These are phyloP conservation scores for Claviceps spartinae DNA, from an alignment of 2,329 filamentous ascomycete genomes.

Conservation along the genomic window DNA sequence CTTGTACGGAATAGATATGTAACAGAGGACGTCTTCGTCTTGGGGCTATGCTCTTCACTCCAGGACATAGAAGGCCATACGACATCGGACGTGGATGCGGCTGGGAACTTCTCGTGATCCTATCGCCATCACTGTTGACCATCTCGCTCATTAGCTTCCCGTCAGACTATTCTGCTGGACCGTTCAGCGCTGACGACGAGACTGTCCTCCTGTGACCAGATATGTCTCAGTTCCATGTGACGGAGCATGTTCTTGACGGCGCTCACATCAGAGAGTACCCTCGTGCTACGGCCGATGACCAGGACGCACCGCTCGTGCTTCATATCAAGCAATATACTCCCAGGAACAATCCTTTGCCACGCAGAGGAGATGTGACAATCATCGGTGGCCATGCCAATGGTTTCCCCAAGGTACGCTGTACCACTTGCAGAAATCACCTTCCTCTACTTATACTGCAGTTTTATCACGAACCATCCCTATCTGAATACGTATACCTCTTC, in stretches of 20 bases:
- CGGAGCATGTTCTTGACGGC: conserved; percentile 59
- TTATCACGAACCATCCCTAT: neutral
- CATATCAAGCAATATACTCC: conserved; percentile 84
- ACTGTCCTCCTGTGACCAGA: neutral
- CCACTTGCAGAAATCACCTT: neutral
- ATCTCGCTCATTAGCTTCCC: no score
- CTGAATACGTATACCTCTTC: no score
- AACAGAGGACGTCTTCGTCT: no score
- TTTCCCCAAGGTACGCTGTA: conserved; percentile 60
- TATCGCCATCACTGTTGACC: no score
- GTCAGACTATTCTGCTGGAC: no score
- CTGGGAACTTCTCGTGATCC: no score
- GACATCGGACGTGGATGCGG: no score
- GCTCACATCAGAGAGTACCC: conserved; percentile 76
- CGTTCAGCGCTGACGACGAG: no score
- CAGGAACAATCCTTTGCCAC: conserved; percentile 50
- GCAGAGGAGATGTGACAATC: conserved; percentile 68
- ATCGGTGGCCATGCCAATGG: conserved; percentile 83
- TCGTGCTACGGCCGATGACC: conserved; percentile 53
- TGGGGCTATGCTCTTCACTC: no score
- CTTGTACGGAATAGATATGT: no score
- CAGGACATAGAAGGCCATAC: no score
- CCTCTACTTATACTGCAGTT: neutral
- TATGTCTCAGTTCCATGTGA: conserved; percentile 40
- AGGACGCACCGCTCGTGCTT: conserved; percentile 62